Base-by-base conservation (phyloP, 768 basidiomycete genomes). In the Hypsizygus marmoreus region DNA sequence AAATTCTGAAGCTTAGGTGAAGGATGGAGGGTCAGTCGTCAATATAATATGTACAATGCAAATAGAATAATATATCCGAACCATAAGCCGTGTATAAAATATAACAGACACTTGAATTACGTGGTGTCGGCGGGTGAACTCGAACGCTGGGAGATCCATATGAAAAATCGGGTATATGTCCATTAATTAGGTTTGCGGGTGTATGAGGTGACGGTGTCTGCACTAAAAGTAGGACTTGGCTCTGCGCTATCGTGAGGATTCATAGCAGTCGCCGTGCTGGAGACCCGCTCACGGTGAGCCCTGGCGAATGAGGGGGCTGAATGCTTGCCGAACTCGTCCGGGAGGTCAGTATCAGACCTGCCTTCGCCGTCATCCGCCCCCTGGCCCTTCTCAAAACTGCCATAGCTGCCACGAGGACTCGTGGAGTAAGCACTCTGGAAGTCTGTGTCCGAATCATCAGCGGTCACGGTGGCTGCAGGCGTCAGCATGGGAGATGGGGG, bases 341-440 rank as follows among this genome's bases (percentile, higher is more conserved):
- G 51, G 25, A 53, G 47, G 19, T 60, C 56, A 13, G 48, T 40
- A 16, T 54, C 39, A 22, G 43, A 42, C 17, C 61, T 54, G 24
- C 48, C 56, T 19, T 55, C 46, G 43, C 57, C 57, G 33, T 66
- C 60, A 39, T 61, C 53, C 35, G 66, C 62, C 42, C 59, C 54
- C 25, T 62, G 49, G 19, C 58, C 56, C 32, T 56, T 56, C 12
- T 74, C 71, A 26, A 75, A 73, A 57, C 77, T 79, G 31, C 74
- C 77, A 52, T 80, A 82, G 59, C 85, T 88, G 34, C 70, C 78
- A 1, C 86, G 79, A 10, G 88, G 86, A 57, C 86, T 88, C 3
- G 79, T 68, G 4, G 88, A 90, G 64, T 87, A 90, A 25, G 90
- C 90, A 52, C 89, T 91, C 67, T 91, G 88, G 63, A 91, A 92